A percentile compares a stretch with the other conserved stretches of the same genome.
Evolutionary conservation across 2,329 filamentous ascomycete genomes (phyloP).

Genomic region (Microsporum ferrugineum): DNA sequence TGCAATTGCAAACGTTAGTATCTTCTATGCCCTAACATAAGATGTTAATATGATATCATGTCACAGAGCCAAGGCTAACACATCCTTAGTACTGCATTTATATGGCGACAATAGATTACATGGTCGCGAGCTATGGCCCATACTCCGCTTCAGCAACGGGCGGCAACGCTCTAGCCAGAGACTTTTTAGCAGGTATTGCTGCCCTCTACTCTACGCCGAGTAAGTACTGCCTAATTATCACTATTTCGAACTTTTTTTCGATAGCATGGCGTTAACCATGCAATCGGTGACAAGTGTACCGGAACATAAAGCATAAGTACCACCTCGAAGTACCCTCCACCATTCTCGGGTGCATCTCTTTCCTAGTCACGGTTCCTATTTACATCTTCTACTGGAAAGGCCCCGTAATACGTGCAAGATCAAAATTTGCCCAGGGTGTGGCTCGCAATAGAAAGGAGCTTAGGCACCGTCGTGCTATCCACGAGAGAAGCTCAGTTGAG

Average conservation of each 20-base stretch:
- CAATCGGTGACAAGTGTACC: constrained; percentile 26
- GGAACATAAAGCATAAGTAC: constrained; percentile 42
- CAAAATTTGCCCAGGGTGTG: constrained; percentile 53
- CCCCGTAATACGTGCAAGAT: constrained; percentile 45
- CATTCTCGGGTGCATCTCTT: constrained; percentile 49
- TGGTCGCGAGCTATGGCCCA: constrained; percentile 54
- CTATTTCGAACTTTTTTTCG: no score
- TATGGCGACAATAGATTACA: constrained; percentile 56
- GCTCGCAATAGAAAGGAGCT: constrained; percentile 32
- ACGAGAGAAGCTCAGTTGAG: constrained; percentile 6
- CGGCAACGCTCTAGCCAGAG: constrained; percentile 53
- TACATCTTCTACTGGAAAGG: constrained; percentile 57
- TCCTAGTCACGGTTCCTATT: constrained; percentile 50
- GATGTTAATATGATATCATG: neutral
- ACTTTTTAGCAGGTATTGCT: constrained; percentile 51
- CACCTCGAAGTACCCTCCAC: constrained; percentile 47
- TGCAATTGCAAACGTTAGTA: constrained; percentile 48
- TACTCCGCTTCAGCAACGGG: constrained; percentile 55
- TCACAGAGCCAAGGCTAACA: neutral
- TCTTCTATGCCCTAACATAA: constrained; percentile 13
- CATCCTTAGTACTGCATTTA: constrained; percentile 39
- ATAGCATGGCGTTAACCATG: neutral
- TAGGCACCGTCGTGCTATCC: constrained; percentile 6
- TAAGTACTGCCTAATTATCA: constrained; percentile 18
- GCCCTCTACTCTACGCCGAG: constrained; percentile 47